phyloP scores from a whole-genome alignment of 768 basidiomycete species.

The Pleurotus citrinopileatus region DNA sequence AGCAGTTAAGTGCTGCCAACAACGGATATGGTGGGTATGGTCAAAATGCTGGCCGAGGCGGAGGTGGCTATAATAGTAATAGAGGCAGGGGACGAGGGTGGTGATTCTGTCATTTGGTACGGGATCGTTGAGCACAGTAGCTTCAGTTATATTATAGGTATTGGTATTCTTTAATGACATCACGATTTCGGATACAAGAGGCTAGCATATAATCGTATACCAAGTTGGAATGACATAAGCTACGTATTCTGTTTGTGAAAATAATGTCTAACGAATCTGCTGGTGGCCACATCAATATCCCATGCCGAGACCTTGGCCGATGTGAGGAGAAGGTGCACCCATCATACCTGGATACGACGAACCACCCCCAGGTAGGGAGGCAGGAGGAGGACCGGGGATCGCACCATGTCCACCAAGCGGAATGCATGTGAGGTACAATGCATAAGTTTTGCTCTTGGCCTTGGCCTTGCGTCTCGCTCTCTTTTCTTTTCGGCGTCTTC shows the following conservation, averaged over 20 bases:
- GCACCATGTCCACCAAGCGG: constrained; percentile 22
- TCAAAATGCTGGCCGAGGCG: constrained; percentile 13
- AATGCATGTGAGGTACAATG: constrained; percentile 59
- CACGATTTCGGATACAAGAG: too few species aligned
- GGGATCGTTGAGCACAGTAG: neutral
- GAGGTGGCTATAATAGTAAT: constrained; percentile 18
- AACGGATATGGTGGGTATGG: constrained; percentile 17
- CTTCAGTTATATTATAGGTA: constrained; percentile 17
- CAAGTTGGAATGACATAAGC: too few species aligned
- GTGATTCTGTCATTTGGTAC: constrained; percentile 24
- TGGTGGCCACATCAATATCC: too few species aligned
- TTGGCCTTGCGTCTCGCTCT: constrained; percentile 56
- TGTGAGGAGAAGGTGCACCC: constrained; percentile 10
- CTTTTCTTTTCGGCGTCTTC: constrained; percentile 61
- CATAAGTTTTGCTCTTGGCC: constrained; percentile 60
- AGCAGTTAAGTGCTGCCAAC: constrained; percentile 10
- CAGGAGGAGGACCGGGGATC: constrained; percentile 3
- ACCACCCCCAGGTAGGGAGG: constrained; percentile 15
- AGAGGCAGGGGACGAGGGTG: constrained; percentile 54
- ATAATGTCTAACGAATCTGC: too few species aligned
- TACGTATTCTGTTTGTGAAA: too few species aligned
- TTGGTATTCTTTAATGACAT: neutral
- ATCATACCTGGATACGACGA: constrained; percentile 16
- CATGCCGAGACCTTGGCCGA: constrained; percentile 1
- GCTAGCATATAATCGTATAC: too few species aligned